Conservation (phyloP, 1,139 yeast species). For the Taiozyma sp. region DNA sequence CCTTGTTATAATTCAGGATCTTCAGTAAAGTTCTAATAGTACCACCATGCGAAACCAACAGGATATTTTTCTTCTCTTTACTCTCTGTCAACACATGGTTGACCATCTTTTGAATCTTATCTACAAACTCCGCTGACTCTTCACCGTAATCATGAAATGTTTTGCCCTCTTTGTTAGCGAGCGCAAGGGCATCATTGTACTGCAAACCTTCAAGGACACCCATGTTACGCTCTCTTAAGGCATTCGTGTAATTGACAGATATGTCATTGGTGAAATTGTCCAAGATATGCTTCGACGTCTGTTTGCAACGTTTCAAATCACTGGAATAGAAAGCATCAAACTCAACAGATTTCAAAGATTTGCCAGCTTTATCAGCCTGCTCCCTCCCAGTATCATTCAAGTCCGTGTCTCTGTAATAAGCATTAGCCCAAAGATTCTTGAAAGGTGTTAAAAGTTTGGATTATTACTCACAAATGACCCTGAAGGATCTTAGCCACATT, state of each 20-base stretch:
- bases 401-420: slow-evolving; percentile 35
- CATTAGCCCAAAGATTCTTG: too few species aligned
- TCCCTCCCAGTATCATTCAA: slow-evolving; percentile 51
- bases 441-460: too few species aligned
- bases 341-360: slow-evolving; percentile 31
- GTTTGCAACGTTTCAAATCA: slow-evolving; percentile 55
- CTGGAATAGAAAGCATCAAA: slow-evolving; percentile 53
- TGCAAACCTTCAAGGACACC: slow-evolving; percentile 77
- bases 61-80: slow-evolving; percentile 40
- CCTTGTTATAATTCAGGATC: slow-evolving; percentile 33
- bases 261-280: slow-evolving; percentile 8
- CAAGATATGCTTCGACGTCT: slow-evolving; percentile 27
- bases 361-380: slow-evolving; percentile 52
- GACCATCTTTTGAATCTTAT: slow-evolving; percentile 48
- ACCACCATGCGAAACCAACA: slow-evolving; percentile 83
- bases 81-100: slow-evolving; percentile 35
- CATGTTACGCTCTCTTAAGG: slow-evolving; percentile 73
- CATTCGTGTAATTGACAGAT: slow-evolving; percentile 24
- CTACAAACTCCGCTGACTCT: slow-evolving; percentile 36
- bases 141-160: slow-evolving; percentile 53
- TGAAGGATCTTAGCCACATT: slow-evolving; percentile 63
- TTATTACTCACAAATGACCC: slow-evolving; percentile 47
- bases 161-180: slow-evolving; percentile 44
- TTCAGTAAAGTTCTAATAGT: slow-evolving; percentile 58
- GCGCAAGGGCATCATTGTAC: slow-evolving; percentile 54